A percentile compares a stretch with the other conserved stretches of the same genome.
phyloP scores from a whole-genome alignment of 352 stramenopile genomes.

The Aphanomyces euteiches region DNA sequence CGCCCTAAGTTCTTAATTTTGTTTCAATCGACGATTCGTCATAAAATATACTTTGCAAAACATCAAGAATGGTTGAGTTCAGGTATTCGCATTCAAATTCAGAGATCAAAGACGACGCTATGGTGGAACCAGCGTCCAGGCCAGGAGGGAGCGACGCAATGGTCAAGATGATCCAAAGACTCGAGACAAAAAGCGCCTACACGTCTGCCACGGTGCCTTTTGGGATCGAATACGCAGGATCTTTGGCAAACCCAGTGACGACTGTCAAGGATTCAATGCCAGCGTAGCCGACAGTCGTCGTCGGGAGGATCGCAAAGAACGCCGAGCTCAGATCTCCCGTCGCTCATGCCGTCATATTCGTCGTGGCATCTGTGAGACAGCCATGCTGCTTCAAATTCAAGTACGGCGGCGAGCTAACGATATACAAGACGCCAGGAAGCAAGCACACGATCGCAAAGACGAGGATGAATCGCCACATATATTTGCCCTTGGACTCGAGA shows the following conservation, averaged over 20 bases:
- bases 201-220: background rate
- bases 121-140: no score
- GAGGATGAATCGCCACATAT: constrained; percentile 16
- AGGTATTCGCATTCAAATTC: no score
- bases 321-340: background rate
- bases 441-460: background rate
- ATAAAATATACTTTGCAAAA: no score
- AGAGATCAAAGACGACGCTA: no score
- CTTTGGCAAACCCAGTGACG: background rate
- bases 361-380: background rate
- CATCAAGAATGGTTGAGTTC: no score
- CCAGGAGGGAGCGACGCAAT: no score
- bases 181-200: background rate
- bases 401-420: background rate
- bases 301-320: background rate
- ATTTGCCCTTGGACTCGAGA: constrained; percentile 14
- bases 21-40: no score
- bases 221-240: background rate
- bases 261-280: background rate
- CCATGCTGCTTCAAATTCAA: background rate
- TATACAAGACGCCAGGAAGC: background rate
- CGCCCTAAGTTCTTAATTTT: no score
- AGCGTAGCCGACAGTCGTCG: background rate
- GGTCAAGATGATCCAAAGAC: background rate
- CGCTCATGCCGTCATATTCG: background rate